phyloP scores from a whole-genome alignment of 2,329 filamentous ascomycete species.

The Fusarium sp. region DNA sequence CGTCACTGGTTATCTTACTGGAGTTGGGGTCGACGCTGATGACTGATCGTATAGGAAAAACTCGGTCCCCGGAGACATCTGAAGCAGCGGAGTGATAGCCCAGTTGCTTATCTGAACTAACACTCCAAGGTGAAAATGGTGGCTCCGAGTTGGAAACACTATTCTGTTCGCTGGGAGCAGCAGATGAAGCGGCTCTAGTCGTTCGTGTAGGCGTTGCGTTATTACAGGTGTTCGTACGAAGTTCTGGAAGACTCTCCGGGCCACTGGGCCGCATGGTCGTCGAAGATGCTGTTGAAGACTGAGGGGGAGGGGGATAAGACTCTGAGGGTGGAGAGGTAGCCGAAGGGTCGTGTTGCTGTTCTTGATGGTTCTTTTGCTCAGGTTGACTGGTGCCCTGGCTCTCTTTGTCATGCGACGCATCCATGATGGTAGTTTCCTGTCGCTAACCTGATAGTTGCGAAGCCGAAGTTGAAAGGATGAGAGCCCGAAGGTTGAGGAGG shows the following conservation, averaged over 20 bases:
- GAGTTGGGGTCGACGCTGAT: conserved; percentile 73
- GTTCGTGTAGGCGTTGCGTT: conserved; percentile 17
- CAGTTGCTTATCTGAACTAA: conserved; percentile 55
- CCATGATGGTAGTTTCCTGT: conserved; percentile 38
- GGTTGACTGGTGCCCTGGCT: conserved; percentile 13
- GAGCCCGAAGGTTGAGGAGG: conserved; percentile 10
- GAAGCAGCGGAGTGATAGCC: conserved; percentile 48
- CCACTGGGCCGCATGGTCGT: conserved; percentile 16
- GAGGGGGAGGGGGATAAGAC: conserved; percentile 9
- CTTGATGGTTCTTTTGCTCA: conserved; percentile 7
- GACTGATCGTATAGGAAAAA: conserved; percentile 86
- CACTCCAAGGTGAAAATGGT: conserved; percentile 56
- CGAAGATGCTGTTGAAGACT: conserved; percentile 28
- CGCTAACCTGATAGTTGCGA: conserved; percentile 35
- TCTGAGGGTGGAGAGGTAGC: neutral
- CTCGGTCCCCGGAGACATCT: conserved; percentile 65
- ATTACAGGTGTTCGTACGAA: conserved; percentile 8
- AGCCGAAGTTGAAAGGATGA: conserved; percentile 4
- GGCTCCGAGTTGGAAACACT: conserved; percentile 36
- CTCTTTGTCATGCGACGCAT: conserved; percentile 32
- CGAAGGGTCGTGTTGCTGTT: neutral
- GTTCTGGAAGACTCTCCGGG: conserved; percentile 3
- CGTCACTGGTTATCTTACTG: conserved; percentile 54
- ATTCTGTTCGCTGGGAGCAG: conserved; percentile 35
- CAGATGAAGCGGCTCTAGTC: conserved; percentile 27